Conservation (phyloP, 1,284 basidiomycete species). For the Cryptococcus sp. region DNA sequence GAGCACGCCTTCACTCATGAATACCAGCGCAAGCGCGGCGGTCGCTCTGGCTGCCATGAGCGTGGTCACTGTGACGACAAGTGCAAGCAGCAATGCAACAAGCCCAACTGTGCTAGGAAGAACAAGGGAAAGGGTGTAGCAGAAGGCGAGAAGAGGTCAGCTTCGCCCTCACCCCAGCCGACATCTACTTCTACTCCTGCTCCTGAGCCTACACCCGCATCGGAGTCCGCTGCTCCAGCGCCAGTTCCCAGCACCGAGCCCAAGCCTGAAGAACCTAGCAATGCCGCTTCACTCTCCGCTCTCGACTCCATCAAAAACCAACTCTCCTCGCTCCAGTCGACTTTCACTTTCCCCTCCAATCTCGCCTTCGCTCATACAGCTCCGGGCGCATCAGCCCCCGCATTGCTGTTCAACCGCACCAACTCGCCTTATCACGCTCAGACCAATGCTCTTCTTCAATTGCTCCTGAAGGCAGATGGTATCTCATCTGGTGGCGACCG, state of each 20-base stretch:
- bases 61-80: slow-evolving; percentile 2
- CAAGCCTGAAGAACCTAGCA: slow-evolving; percentile 34
- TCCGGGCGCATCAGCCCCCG: slow-evolving; percentile 27
- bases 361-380: slow-evolving; percentile 39
- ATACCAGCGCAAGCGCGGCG: slow-evolving; percentile 6
- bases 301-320: slow-evolving; percentile 36
- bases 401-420: slow-evolving; percentile 57
- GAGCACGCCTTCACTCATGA: slow-evolving; percentile 21
- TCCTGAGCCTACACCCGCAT: slow-evolving; percentile 35
- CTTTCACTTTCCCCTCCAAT: slow-evolving; percentile 41
- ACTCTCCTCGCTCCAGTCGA: slow-evolving; percentile 24
- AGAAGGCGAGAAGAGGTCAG: slow-evolving; percentile 31
- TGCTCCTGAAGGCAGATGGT: slow-evolving; percentile 66
- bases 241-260: slow-evolving; percentile 81
- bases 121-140: slow-evolving; percentile 41
- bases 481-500: slow-evolving; percentile 66
- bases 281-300: slow-evolving; percentile 29
- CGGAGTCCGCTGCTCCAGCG: slow-evolving; percentile 78
- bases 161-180: background rate
- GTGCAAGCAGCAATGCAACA: slow-evolving; percentile 3
- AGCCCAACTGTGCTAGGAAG: slow-evolving; percentile 7
- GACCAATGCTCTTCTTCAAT: slow-evolving; percentile 62
- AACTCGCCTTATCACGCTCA: slow-evolving; percentile 64
- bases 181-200: slow-evolving; percentile 3
- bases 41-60: background rate